These are phyloP conservation scores for Austroboletus novae-zelandiae DNA, from an alignment of 1,284 basidiomycete genomes.

Conservation along the genomic window DNA sequence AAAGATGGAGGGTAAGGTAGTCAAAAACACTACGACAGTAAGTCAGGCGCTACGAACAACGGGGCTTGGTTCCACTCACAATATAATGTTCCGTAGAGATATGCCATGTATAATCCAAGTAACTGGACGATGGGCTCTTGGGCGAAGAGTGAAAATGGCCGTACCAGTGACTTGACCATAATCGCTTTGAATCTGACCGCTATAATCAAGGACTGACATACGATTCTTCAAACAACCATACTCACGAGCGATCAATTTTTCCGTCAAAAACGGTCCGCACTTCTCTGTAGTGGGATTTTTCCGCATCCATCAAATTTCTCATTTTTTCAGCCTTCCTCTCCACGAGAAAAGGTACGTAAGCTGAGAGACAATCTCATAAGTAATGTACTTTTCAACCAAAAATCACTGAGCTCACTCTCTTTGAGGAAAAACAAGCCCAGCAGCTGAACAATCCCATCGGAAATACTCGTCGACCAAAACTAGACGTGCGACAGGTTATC, in stretches of 20 bases:
- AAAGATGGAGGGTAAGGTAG: conserved; percentile 65
- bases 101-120: conserved; percentile 48
- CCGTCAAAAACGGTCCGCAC: conserved; percentile 47
- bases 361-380: conserved; percentile 30
- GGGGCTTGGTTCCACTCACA: conserved; percentile 35
- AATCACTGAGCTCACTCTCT: conserved; percentile 44
- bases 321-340: conserved; percentile 56
- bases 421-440: conserved; percentile 55
- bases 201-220: not conserved
- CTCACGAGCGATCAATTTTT: conserved; percentile 42
- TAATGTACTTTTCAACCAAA: not conserved
- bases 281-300: conserved; percentile 38
- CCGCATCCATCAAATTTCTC: conserved; percentile 41
- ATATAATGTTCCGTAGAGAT: conserved; percentile 54
- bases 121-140: conserved; percentile 49
- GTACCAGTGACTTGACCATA: conserved; percentile 37
- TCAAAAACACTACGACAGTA: conserved; percentile 49
- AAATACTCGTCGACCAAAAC: conserved; percentile 62
- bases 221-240: conserved; percentile 1
- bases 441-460: conserved; percentile 47
- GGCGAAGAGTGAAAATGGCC: conserved; percentile 48
- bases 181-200: conserved; percentile 37
- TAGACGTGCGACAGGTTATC: conserved; percentile 18
- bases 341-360: conserved; percentile 62
- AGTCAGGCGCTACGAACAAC: conserved; percentile 10